Base-by-base conservation (phyloP, 2,329 filamentous ascomycete genomes). In the Aspergillus quadricinctus region DNA sequence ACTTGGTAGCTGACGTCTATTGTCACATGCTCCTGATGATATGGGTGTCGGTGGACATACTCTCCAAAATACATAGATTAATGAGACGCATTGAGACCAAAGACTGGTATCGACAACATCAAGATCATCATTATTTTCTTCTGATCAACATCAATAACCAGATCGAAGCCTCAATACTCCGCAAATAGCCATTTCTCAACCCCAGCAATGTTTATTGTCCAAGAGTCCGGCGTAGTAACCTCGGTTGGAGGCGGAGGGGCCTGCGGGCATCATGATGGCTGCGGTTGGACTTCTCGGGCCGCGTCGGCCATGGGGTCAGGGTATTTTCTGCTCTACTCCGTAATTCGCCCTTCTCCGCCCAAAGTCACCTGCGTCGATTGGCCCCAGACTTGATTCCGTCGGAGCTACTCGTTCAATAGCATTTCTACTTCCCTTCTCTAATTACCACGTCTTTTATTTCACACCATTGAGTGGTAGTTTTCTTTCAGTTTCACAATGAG, bases 1-100 rank as follows among this genome's bases (percentile, higher is more conserved):
- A 89, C 87, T 6, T 89, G 87, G 87, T 89, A 35, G 31, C 14
- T 5, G 31, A 57, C 41, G 50, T 21, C 23, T 27, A 7, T 23
- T 45, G 41, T 45, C 41, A 45, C 41, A 45, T 45, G 41, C 41
- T 45, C 1, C 10, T 45, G 31, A 14, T 17, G 14, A 37, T 37
- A 17, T 37, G 31, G 31, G 17, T 14, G 14, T 37, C 31, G 17
- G 11, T 17, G 31, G 17, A n/a, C 14, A 37, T 17, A 35, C 31
- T 7, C 31, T 17, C 14, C 14, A 37, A 17, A 43, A 23, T 43
- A 21, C n/a, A 21, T 43, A 43, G 40, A 21, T 23, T 43, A 19
- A 7, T 21, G 40, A 23, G 21, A 43, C 21, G 50, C 49, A 58
- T 58, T 52, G 48, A 58, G 41, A 45, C n/a, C 3, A 45, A 8